These are phyloP conservation scores for Nakazawaea wyomingensis DNA, from an alignment of 805 yeast genomes.

Conservation along the genomic window DNA sequence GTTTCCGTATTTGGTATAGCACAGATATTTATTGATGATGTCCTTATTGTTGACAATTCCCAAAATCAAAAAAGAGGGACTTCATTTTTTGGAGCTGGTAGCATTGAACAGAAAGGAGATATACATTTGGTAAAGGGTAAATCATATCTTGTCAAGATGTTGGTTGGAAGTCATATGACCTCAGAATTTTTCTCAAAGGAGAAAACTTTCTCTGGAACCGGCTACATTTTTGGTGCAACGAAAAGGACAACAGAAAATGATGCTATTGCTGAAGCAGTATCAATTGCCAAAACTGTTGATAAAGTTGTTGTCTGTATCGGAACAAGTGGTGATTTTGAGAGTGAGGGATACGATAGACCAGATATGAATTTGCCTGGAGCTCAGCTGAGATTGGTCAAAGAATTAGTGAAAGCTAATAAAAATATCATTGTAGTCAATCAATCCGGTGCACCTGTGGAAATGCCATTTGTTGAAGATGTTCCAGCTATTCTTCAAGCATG, in stretches of 20 bases:
- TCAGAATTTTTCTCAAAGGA: constrained; percentile 27
- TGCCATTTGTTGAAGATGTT: constrained; percentile 40
- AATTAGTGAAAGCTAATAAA: constrained; percentile 36
- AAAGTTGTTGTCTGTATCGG: constrained; percentile 45
- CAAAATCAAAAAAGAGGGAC: constrained; percentile 46
- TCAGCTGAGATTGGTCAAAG: constrained; percentile 36
- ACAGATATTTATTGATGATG: constrained; percentile 44
- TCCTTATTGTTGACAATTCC: constrained; percentile 50
- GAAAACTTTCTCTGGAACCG: constrained; percentile 21
- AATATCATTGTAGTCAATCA: constrained; percentile 46
- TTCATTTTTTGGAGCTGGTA: constrained; percentile 44
- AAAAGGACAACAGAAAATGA: constrained; percentile 22
- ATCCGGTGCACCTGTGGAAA: constrained; percentile 49
- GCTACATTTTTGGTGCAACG: constrained; percentile 28
- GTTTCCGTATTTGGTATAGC: constrained; percentile 52
- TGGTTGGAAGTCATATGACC: constrained; percentile 37
- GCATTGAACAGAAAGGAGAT: constrained; percentile 30
- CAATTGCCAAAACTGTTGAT: constrained; percentile 41
- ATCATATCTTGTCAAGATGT: constrained; percentile 31
- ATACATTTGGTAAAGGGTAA: constrained; percentile 29
- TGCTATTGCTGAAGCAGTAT: constrained; percentile 34
- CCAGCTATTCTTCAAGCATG: constrained; percentile 42
- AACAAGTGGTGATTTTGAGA: constrained; percentile 45
- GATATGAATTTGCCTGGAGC: constrained; percentile 41
- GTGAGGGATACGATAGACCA: constrained; percentile 48